Evolutionary conservation across 1,284 basidiomycete species (phyloP), one percentile per base, ranked within the genome.

Genomic region (Neolentinus lepideus): DNA sequence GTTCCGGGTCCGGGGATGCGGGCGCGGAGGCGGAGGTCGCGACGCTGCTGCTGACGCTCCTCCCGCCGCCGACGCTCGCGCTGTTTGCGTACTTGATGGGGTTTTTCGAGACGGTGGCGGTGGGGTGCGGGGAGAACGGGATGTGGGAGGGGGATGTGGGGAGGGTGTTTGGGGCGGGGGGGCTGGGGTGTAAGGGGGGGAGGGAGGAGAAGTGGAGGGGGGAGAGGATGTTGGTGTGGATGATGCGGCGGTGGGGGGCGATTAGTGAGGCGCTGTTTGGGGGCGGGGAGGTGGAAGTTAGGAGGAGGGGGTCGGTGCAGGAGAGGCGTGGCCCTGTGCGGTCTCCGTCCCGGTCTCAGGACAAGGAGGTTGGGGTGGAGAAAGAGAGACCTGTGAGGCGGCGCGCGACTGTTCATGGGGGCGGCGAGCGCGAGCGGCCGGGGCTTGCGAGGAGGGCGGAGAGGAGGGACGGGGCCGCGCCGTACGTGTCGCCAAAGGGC

Each of bases 41-140:
- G 0, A 80, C 80, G 59, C 69, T 79, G 52, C 66, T 88, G 31
- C 73, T 89, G 16, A 80, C 80, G 2, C 75, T 89, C 29, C 74
- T 88, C 3, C 83, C 86, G 0, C 73, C 75, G 0, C 68, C 78
- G 8, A 72, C 79, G 46, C 77, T 85, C 60, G 78, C 77, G 14
- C 68, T 88, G 0, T 69, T 89, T 47, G 71, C 79, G 21, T 88
- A 88, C 63, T 73, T 88, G 22, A 72, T 83, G 57, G 78, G 77
- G 0, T 87, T 88, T 64, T 82, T 88, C 64, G 66, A 65, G 11
- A 65, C 68, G 60, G 61, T 70, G 10, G 66, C 66, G 45, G 62
- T 69, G n/a, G 67, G 61, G 38, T 16, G 12, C 12, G 66, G 68
- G 10, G 69, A 69, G 51, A 71, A 70, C 57, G 69, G 68, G 8